Conservation (phyloP, 192 early-diverging fungal genomes). For the Mortierella hygrophila region DNA sequence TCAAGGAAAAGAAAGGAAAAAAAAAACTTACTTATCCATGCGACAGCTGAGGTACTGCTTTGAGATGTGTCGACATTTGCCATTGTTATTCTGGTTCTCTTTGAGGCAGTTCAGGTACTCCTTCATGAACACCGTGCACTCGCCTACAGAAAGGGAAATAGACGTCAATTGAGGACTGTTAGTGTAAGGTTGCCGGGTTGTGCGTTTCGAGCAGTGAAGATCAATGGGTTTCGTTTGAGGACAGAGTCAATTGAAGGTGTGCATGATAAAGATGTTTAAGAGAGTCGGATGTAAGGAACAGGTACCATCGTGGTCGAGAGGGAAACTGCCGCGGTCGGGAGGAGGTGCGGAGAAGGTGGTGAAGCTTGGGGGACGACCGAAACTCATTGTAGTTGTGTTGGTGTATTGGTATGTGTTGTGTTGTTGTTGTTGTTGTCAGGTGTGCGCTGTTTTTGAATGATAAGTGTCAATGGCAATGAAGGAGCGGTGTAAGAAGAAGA, state of each 20-base stretch:
- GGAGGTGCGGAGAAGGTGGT: constrained; percentile 74
- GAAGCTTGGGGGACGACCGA: constrained; percentile 78
- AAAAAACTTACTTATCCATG: constrained; percentile 82
- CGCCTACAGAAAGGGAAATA: constrained; percentile 60
- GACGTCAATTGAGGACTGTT: neutral
- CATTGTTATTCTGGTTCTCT: constrained; percentile 76
- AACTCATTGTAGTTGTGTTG: constrained; percentile 69
- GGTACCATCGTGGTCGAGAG: constrained; percentile 85
- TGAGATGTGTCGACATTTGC: constrained; percentile 77
- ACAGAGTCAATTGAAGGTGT: neutral
- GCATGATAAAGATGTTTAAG: too few relatives aligned
- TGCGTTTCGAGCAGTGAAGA: too few relatives aligned
- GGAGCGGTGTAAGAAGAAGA: neutral
- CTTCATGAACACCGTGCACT: constrained; percentile 86
- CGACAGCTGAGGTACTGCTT: constrained; percentile 89
- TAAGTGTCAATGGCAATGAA: neutral
- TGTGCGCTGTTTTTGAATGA: neutral
- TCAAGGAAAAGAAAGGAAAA: constrained; percentile 9
- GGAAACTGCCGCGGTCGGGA: constrained; percentile 92
- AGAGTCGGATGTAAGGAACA: neutral
- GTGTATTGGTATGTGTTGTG: neutral
- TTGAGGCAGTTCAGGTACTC: constrained; percentile 85
- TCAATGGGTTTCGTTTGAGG: too few relatives aligned
- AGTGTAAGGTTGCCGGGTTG: neutral
- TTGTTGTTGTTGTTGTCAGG: neutral